A percentile compares a stretch with the other conserved stretches of the same genome.
Conservation (phyloP, 371 early-diverging fungal species). For the Choanephora cucurbitarum region DNA sequence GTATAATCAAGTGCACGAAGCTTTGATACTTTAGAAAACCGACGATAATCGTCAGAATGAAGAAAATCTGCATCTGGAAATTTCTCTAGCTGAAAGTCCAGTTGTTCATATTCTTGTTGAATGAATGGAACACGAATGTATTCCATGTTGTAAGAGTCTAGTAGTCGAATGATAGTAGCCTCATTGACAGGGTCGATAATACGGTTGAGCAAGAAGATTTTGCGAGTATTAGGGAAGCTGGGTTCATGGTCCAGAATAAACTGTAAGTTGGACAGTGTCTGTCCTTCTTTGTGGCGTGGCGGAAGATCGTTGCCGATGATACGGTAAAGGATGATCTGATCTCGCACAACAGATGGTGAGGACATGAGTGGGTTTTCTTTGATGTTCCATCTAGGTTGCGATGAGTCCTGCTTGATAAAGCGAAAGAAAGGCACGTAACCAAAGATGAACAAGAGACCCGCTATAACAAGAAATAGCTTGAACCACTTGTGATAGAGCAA, state of each 20-base stretch:
- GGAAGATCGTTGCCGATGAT: slow-evolving; percentile 76
- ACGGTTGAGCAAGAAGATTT: slow-evolving; percentile 69
- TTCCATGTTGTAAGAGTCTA: slow-evolving; percentile 58
- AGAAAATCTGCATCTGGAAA: slow-evolving; percentile 70
- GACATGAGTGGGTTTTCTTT: slow-evolving; percentile 1
- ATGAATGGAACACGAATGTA: slow-evolving; percentile 65
- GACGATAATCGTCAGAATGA: slow-evolving; percentile 64
- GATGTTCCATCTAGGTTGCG: slow-evolving; percentile 11
- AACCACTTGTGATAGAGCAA: slow-evolving; percentile 15
- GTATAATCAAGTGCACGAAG: slow-evolving; percentile 65
- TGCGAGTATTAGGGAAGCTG: slow-evolving; percentile 59
- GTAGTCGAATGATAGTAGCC: slow-evolving; percentile 55
- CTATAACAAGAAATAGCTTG: slow-evolving; percentile 13
- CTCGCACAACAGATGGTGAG: slow-evolving; percentile 25
- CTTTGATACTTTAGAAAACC: slow-evolving; percentile 64
- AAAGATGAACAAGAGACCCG: slow-evolving; percentile 24
- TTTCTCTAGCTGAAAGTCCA: slow-evolving; percentile 65
- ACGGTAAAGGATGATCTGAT: slow-evolving; percentile 63
- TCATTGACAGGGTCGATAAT: slow-evolving; percentile 65
- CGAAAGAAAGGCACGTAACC: slow-evolving; percentile 22
- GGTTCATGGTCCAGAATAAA: slow-evolving; percentile 72
- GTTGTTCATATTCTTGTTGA: slow-evolving; percentile 56
- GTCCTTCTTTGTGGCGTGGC: slow-evolving; percentile 69
- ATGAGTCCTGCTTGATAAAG: slow-evolving; percentile 7
- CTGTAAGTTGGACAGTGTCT: slow-evolving; percentile 66